A percentile compares a stretch with the other conserved stretches of the same genome.
Evolutionary conservation across 768 basidiomycete genomes (phyloP).

Genomic region (Mycena albidolilacea): DNA sequence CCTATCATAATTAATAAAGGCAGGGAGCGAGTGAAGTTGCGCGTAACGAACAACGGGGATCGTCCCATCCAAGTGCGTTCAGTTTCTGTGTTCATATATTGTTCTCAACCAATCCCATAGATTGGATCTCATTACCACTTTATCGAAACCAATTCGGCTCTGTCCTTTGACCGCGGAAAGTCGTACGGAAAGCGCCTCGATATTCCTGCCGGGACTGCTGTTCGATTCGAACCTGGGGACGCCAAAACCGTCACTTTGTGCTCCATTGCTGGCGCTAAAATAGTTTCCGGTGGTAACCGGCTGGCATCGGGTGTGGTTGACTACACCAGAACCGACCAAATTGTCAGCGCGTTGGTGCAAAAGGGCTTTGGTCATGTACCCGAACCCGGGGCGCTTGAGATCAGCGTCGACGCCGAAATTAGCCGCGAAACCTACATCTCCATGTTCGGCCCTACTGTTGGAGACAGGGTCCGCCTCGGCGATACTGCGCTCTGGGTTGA

Average conservation of each 20-base stretch:
- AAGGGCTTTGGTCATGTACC: constrained; percentile 80
- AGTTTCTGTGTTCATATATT: constrained; percentile 19
- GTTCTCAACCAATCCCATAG: constrained; percentile 54
- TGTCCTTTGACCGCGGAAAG: constrained; percentile 86
- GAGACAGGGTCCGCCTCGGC: constrained; percentile 90
- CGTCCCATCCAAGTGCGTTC: constrained; percentile 87
- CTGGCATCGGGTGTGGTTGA: constrained; percentile 74
- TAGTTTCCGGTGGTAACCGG: constrained; percentile 85
- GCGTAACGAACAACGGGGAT: constrained; percentile 93
- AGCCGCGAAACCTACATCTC: constrained; percentile 84
- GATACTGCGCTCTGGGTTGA: constrained; percentile 94
- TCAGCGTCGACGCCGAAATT: constrained; percentile 68
- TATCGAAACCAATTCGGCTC: constrained; percentile 86
- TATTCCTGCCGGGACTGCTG: constrained; percentile 94
- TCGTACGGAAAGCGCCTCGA: constrained; percentile 92
- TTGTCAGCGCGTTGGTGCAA: constrained; percentile 64
- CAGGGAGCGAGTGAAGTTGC: constrained; percentile 75
- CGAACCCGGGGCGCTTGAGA: constrained; percentile 72
- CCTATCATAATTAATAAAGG: constrained; percentile 84
- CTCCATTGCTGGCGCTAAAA: constrained; percentile 77
- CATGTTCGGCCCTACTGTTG: constrained; percentile 96
- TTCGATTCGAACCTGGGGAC: constrained; percentile 97
- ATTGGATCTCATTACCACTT: constrained; percentile 97
- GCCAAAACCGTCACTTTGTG: constrained; percentile 87
- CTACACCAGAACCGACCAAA: constrained; percentile 57